Conservation (phyloP, 176 grass and related monocot genomes). For the Thalia dealbata region DNA sequence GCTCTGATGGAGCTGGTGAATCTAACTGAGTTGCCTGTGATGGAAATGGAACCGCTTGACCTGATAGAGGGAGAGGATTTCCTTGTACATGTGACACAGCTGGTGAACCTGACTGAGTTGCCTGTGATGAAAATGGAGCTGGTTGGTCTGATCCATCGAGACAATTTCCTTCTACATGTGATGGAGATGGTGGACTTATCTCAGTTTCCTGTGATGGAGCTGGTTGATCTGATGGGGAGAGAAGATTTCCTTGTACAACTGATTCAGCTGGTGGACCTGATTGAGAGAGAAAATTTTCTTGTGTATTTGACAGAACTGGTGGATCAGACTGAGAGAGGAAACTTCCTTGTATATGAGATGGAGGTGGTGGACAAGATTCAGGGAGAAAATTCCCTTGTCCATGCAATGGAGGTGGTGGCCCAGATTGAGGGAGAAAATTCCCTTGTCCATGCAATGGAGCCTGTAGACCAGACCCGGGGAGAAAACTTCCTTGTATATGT, state of each 20-base stretch:
- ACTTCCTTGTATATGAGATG: slow-evolving; percentile 25
- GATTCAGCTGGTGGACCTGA: slow-evolving; percentile 2
- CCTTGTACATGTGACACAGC: slow-evolving; percentile 21
- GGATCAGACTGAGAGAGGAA: slow-evolving; percentile 8
- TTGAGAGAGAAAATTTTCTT: slow-evolving; percentile 34
- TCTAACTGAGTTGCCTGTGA: slow-evolving; percentile 22
- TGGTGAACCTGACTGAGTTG: not conserved
- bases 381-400: slow-evolving; percentile 30
- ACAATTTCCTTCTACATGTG: slow-evolving; percentile 33
- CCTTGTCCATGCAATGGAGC: slow-evolving; percentile 22
- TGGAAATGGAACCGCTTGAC: slow-evolving; percentile 4
- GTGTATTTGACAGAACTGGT: slow-evolving; percentile 8
- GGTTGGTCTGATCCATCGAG: slow-evolving; percentile 18
- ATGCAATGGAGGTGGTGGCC: slow-evolving; percentile 5
- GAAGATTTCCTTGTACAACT: too few species aligned
- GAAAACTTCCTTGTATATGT: too few species aligned
- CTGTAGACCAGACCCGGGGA: not conserved
- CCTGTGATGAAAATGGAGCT: slow-evolving; percentile 23
- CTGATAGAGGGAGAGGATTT: slow-evolving; percentile 27
- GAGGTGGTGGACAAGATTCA: slow-evolving; percentile 5
- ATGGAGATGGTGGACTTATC: slow-evolving; percentile 30
- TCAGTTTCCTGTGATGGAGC: slow-evolving; percentile 8
- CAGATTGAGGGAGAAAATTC: slow-evolving; percentile 2
- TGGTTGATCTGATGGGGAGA: too few species aligned
- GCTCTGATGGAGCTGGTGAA: slow-evolving; percentile 17